Conservation (phyloP, 202 grass and related monocot genomes). For the Digitaria exilis region DNA sequence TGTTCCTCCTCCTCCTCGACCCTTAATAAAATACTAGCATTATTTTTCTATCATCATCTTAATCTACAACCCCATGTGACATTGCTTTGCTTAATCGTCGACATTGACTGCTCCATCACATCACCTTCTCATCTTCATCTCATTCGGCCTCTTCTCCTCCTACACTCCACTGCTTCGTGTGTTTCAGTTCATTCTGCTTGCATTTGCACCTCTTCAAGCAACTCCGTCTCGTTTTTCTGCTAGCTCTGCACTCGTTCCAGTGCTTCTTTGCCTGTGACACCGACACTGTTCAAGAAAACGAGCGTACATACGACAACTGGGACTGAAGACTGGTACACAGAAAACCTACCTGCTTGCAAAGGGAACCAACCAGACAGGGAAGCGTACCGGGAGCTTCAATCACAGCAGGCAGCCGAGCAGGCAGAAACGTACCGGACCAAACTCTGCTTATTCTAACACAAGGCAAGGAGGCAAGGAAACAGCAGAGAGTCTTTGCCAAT, state of each 20-base stretch:
- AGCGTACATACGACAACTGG: neutral
- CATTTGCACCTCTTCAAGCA: neutral
- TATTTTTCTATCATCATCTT: neutral
- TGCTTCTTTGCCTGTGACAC: neutral
- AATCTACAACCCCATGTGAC: neutral
- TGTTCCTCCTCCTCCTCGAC: neutral
- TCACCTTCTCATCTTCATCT: neutral
- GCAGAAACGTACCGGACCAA: neutral
- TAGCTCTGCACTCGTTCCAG: neutral
- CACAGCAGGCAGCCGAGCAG: neutral
- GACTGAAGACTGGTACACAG: no score
- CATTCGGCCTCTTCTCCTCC: neutral
- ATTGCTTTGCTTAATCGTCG: neutral
- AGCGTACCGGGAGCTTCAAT: no score
- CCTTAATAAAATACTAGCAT: no score
- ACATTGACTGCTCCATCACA: neutral
- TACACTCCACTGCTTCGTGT: neutral
- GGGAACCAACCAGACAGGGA: slow-evolving; percentile 8
- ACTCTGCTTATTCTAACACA: neutral
- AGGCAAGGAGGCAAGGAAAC: no score
- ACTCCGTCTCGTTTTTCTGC: slow-evolving; percentile 37
- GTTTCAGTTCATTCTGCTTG: neutral
- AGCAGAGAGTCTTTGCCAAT: neutral
- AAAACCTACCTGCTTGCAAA: neutral
- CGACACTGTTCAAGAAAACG: neutral